Evolutionary conservation across 73 alveolate species (phyloP).

Genomic region (Tetrahymena elliotti): DNA sequence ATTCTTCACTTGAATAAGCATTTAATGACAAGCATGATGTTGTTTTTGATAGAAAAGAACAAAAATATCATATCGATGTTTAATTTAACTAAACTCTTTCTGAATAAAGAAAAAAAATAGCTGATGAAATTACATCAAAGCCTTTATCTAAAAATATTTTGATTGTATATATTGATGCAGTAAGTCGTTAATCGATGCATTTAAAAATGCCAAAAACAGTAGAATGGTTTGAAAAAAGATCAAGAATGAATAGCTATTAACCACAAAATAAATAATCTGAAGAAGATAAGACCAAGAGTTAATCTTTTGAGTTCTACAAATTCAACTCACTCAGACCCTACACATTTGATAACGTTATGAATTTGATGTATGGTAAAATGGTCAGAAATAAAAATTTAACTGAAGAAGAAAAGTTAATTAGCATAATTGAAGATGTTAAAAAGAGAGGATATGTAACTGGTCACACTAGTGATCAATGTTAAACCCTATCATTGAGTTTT

Average conservation of each 20-base stretch:
- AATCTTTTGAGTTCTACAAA: conserved; percentile 53
- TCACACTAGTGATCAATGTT: conserved; percentile 56
- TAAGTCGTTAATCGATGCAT: conserved; percentile 47
- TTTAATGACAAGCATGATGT: conserved; percentile 13
- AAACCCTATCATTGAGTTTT: conserved; percentile 49
- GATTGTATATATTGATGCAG: conserved; percentile 53
- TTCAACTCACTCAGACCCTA: conserved; percentile 51
- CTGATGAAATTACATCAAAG: conserved; percentile 2
- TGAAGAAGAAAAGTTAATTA: conserved; percentile 4
- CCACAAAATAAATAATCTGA: conserved; percentile 4
- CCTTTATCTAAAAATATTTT: conserved; percentile 32
- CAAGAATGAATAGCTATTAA: conserved; percentile 19
- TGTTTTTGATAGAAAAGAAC: conserved; percentile 6
- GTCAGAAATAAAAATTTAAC: background rate
- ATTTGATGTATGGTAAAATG: conserved; percentile 56
- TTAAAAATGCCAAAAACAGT: conserved; percentile 50
- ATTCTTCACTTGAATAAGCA: conserved; percentile 11
- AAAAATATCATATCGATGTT: background rate
- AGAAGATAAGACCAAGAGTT: conserved; percentile 10
- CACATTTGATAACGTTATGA: conserved; percentile 55
- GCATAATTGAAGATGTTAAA: conserved; percentile 50
- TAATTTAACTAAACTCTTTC: conserved; percentile 43
- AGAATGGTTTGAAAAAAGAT: conserved; percentile 42
- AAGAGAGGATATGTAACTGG: conserved; percentile 66
- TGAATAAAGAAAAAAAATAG: conserved; percentile 39